phyloP scores from a whole-genome alignment of 768 basidiomycete genomes.

The Amanita subjunquillea region DNA sequence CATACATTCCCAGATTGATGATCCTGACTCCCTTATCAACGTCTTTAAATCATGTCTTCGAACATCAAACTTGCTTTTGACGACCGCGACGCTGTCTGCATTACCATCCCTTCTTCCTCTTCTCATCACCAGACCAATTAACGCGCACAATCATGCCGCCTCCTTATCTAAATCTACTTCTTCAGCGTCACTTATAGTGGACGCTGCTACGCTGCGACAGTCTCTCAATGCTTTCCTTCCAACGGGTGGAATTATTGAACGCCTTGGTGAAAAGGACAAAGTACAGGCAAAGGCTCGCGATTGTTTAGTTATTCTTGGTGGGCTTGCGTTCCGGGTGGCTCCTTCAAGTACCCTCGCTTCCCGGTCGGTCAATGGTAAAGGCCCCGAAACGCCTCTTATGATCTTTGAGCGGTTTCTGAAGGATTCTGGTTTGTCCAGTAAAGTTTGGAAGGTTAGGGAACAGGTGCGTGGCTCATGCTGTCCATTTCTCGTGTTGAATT shows the following conservation, averaged over 20 bases:
- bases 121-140: slow-evolving; percentile 35
- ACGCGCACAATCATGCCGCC: slow-evolving; percentile 16
- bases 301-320: slow-evolving; percentile 64
- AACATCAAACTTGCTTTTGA: slow-evolving; percentile 73
- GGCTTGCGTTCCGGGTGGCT: slow-evolving; percentile 55
- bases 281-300: slow-evolving; percentile 68
- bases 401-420: slow-evolving; percentile 64
- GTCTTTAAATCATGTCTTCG: slow-evolving; percentile 68
- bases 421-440: slow-evolving; percentile 68
- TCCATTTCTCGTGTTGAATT: background rate
- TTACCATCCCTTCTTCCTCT: slow-evolving; percentile 59
- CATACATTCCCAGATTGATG: slow-evolving; percentile 42
- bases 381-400: slow-evolving; percentile 55
- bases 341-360: slow-evolving; percentile 31
- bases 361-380: slow-evolving; percentile 44
- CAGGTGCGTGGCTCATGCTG: slow-evolving; percentile 43
- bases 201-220: slow-evolving; percentile 54
- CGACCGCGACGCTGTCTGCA: slow-evolving; percentile 64
- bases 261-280: slow-evolving; percentile 75
- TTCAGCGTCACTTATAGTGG: slow-evolving; percentile 33
- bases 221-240: slow-evolving; percentile 62
- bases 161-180: slow-evolving; percentile 45
- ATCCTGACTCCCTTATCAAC: slow-evolving; percentile 60
- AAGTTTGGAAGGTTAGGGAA: slow-evolving; percentile 80
- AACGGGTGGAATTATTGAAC: slow-evolving; percentile 69